Percentiles rank a stretch among this genome's conserved stretches.
Evolutionary conservation across 352 stramenopile species (phyloP).

Genomic region (Phytophthora pini): DNA sequence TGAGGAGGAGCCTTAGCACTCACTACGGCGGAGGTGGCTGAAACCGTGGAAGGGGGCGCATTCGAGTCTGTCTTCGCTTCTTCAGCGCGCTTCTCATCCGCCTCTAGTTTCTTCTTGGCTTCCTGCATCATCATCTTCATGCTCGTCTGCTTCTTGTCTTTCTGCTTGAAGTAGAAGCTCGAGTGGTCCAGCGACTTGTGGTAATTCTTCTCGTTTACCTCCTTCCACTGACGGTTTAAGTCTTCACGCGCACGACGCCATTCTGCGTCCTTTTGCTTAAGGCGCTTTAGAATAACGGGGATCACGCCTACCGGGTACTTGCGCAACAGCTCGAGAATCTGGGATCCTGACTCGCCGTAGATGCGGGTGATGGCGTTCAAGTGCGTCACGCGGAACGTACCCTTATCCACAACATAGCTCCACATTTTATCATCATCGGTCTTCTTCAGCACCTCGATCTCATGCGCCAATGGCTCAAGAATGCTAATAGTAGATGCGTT

Average conservation of each 20-base stretch:
- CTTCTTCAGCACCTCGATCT: conserved; percentile 92
- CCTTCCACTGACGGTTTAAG: conserved; percentile 98
- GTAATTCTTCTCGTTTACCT: conserved; percentile 98
- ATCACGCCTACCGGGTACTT: conserved; percentile 97
- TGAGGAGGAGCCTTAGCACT: conserved; percentile 46
- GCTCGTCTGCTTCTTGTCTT: conserved; percentile 97
- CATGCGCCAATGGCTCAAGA: conserved; percentile 95
- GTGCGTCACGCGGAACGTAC: conserved; percentile 95
- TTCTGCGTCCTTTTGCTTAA: conserved; percentile 99
- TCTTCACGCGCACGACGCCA: conserved; percentile 94
- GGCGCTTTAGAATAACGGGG: conserved; percentile 97
- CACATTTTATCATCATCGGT: conserved; percentile 80
- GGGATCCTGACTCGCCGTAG: conserved; percentile 95
- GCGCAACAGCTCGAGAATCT: conserved; percentile 94
- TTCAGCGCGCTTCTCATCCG: conserved; percentile 54
- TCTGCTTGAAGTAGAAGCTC: conserved; percentile 98
- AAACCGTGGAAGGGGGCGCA: conserved; percentile 35
- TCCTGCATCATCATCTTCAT: conserved; percentile 94
- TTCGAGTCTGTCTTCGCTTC: conserved; percentile 34
- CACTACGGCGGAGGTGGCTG: conserved; percentile 27
- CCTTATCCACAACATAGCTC: conserved; percentile 95
- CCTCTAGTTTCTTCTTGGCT: conserved; percentile 85
- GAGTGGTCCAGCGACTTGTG: conserved; percentile 99
- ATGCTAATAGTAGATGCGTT: conserved; percentile 96
- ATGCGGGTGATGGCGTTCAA: conserved; percentile 98